Evolutionary conservation across 129 eudicot genomes (phyloP).

Genomic region (Flaveria brownii): DNA sequence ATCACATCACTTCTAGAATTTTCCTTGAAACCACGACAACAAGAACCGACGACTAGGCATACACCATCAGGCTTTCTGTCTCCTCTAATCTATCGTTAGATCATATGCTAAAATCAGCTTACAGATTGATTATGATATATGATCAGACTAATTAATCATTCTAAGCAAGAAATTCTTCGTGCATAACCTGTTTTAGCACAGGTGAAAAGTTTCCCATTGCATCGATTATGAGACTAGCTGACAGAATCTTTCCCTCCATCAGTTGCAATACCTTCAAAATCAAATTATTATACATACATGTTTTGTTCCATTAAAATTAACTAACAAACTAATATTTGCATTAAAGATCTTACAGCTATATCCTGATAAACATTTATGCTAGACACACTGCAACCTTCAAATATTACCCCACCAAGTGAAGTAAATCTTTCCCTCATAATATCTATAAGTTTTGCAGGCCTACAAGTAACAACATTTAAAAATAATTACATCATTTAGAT

Average conservation of each 20-base stretch:
- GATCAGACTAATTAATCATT: neutral
- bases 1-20: slow-evolving; percentile 84
- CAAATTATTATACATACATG: neutral
- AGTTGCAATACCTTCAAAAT: slow-evolving; percentile 64
- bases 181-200: slow-evolving; percentile 77
- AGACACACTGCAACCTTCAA: slow-evolving; percentile 77
- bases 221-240: slow-evolving; percentile 81
- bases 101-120: slow-evolving; percentile 11
- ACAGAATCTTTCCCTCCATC: slow-evolving; percentile 60
- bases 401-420: slow-evolving; percentile 74
- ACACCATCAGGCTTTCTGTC: slow-evolving; percentile 96
- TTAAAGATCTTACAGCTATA: slow-evolving; percentile 64
- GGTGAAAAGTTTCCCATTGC: slow-evolving; percentile 99
- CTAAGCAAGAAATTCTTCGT: slow-evolving; percentile 2
- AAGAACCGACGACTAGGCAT: slow-evolving; percentile 96
- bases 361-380: slow-evolving; percentile 68
- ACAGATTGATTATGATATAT: neutral
- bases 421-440: slow-evolving; percentile 62
- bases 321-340: slow-evolving; percentile 11
- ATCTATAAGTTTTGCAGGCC: slow-evolving; percentile 87
- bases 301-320: neutral
- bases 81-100: slow-evolving; percentile 61
- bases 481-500: neutral
- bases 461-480: slow-evolving; percentile 26
- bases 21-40: slow-evolving; percentile 79